Evolutionary conservation across 2,329 filamentous ascomycete genomes (phyloP).

Genomic region (Diaporthe batatas): DNA sequence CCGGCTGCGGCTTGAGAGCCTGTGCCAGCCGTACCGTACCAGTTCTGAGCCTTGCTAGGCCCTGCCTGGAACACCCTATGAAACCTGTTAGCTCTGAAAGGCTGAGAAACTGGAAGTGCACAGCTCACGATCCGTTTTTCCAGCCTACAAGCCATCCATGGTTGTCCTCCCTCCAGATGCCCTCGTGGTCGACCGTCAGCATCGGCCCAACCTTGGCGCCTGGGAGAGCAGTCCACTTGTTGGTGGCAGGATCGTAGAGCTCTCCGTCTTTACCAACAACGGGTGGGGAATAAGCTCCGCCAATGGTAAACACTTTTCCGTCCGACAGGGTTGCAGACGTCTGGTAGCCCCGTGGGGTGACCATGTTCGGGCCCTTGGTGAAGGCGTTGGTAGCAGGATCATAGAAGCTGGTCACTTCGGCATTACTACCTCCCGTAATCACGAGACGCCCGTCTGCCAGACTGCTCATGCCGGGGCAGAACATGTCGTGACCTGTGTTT

Average conservation of each 20-base stretch:
- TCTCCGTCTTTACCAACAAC: conserved; percentile 64
- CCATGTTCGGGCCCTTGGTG: conserved; percentile 53
- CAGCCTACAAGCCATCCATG: conserved; percentile 68
- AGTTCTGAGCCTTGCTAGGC: conserved; percentile 64
- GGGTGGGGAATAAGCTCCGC: conserved; percentile 63
- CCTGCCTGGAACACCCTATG: conserved; percentile 63
- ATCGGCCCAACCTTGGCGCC: conserved; percentile 58
- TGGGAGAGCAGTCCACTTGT: conserved; percentile 58
- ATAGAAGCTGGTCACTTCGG: conserved; percentile 60
- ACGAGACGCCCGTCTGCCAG: conserved; percentile 59
- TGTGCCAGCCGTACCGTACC: conserved; percentile 60
- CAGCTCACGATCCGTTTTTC: conserved; percentile 53
- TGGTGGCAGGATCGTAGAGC: conserved; percentile 56
- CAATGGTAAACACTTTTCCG: conserved; percentile 66
- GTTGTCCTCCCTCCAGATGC: conserved; percentile 62
- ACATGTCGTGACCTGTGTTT: conserved; percentile 60
- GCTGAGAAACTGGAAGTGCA: no score
- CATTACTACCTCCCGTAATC: conserved; percentile 62
- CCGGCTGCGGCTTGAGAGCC: conserved; percentile 58
- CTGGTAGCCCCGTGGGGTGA: conserved; percentile 61
- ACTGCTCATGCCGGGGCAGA: conserved; percentile 63
- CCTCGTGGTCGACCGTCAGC: conserved; percentile 59
- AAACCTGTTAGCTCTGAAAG: not conserved
- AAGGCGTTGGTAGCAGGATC: conserved; percentile 50
- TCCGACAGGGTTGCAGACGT: conserved; percentile 59